Conservation (phyloP, 1,139 yeast genomes). For the Lodderomyces pseudojiufengensis region DNA sequence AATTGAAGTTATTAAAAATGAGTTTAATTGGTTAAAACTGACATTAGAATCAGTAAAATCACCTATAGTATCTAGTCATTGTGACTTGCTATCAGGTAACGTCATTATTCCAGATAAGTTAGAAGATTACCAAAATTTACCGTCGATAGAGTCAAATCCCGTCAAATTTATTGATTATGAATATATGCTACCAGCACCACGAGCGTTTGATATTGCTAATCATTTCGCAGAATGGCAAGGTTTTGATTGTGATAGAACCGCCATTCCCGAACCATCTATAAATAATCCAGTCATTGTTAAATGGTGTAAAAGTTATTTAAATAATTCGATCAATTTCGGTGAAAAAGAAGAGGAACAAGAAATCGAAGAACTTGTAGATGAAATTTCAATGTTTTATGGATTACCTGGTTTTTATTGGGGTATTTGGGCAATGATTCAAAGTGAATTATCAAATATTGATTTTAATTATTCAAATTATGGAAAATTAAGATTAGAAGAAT, state of each 20-base stretch:
- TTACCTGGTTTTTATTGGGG: constrained; percentile 88
- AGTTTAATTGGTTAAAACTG: constrained; percentile 52
- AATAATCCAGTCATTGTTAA: constrained; percentile 44
- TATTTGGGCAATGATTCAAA: constrained; percentile 77
- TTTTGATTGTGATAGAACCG: constrained; percentile 60
- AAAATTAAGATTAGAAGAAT: constrained; percentile 57
- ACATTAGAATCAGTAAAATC: constrained; percentile 41
- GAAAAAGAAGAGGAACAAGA: constrained; percentile 23
- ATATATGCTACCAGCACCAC: constrained; percentile 74
- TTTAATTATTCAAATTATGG: constrained; percentile 68
- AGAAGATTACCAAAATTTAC: too few species aligned
- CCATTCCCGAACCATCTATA: constrained; percentile 52
- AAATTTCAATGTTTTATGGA: constrained; percentile 63
- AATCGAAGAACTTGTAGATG: constrained; percentile 41
- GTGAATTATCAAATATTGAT: constrained; percentile 66
- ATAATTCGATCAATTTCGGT: constrained; percentile 10
- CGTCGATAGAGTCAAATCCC: constrained; percentile 36
- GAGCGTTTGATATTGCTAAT: constrained; percentile 83
- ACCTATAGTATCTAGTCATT: constrained; percentile 62
- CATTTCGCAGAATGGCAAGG: constrained; percentile 90
- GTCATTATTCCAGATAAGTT: constrained; percentile 58
- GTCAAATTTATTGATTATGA: constrained; percentile 76
- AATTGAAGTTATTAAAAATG: constrained; percentile 38
- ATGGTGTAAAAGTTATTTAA: constrained; percentile 54
- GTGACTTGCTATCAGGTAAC: constrained; percentile 72